Base-by-base conservation (phyloP, 768 basidiomycete genomes). In the Leccinum subtestaceum region DNA sequence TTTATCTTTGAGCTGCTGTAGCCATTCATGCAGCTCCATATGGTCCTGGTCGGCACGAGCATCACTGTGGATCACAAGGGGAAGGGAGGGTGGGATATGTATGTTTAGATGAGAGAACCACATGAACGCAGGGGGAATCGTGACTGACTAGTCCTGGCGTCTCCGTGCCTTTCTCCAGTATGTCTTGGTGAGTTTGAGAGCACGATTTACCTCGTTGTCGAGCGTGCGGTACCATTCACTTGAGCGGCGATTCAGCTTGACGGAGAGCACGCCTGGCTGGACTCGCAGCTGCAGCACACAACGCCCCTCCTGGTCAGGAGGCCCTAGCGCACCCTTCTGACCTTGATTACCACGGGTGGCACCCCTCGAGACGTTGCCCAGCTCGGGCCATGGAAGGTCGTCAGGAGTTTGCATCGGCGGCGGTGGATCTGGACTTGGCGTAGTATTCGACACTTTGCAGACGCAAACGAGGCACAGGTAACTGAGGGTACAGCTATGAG, bases 1-100 rank as follows among this genome's bases (percentile, higher is more conserved):
- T 73, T 91, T 92, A 74, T 92, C 90, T 72, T 92, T 92, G 65
- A 92, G 78, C 71, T 91, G 90, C 65, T 92, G 90, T 2, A 92
- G 76, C 90, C 90, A 92, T 69, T 92, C 90, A 66, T 92, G 90
- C 21, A 92, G 75, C 69, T 92, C 90, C 89, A 92, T 92, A 67
- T 92, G 90, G 69, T 92, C 90, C 70, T 91, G 90, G 77, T 92
- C 90, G 1, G 90, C 90, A 52, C 87, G 84, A 53, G 88, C 84
- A 69, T 92, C 88, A 56, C 72, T 73, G 58, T 58, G 46, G 40
- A 12, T 34, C 32, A 13, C 12, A 34, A 10, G 32, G 32, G 12
- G 5, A 34, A 34, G 32, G 12, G 12, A 29, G 29, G 11, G 32
- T 12, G 55, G 12, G 48, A 40, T 31, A 52, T 57, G 27, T 56